phyloP scores from a whole-genome alignment of 768 basidiomycete genomes.

The Serendipita sp. region DNA sequence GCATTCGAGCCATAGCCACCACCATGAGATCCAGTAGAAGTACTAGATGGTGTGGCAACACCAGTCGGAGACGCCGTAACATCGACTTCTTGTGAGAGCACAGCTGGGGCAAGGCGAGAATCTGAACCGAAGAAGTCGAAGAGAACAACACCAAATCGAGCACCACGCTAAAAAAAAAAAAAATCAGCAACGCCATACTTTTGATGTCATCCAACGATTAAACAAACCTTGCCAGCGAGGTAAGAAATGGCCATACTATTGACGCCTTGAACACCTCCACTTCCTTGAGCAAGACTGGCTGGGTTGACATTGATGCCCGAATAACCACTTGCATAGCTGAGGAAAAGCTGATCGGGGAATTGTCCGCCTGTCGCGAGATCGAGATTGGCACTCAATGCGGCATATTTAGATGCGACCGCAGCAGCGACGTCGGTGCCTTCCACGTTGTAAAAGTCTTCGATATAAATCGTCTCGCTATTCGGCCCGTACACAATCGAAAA shows the following conservation, averaged over 20 bases:
- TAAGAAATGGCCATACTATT: conserved; percentile 7
- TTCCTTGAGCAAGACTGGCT: conserved; percentile 1
- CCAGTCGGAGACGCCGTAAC: not conserved
- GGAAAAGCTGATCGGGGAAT: not conserved
- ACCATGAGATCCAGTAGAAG: not conserved
- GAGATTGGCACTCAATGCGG: conserved; percentile 1
- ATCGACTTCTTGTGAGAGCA: not conserved
- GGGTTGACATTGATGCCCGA: not conserved
- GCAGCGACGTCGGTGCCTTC: not conserved
- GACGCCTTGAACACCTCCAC: conserved; percentile 5
- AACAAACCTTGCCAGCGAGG: not conserved
- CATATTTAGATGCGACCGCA: conserved; percentile 5
- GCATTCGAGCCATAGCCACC: too few species aligned
- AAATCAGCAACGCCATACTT: too few species aligned
- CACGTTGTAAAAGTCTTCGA: conserved; percentile 8
- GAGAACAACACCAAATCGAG: conserved; percentile 5
- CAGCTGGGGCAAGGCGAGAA: not conserved
- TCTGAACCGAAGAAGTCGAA: conserved; percentile 4
- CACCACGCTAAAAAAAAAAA: not conserved
- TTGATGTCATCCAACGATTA: too few species aligned
- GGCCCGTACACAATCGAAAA: not conserved
- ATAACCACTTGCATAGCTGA: conserved; percentile 10
- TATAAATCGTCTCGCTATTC: not conserved
- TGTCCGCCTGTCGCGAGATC: conserved; percentile 5
- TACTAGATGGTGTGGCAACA: not conserved